Conservation (phyloP, 176 grass and related monocot genomes). For the Poa annua region DNA sequence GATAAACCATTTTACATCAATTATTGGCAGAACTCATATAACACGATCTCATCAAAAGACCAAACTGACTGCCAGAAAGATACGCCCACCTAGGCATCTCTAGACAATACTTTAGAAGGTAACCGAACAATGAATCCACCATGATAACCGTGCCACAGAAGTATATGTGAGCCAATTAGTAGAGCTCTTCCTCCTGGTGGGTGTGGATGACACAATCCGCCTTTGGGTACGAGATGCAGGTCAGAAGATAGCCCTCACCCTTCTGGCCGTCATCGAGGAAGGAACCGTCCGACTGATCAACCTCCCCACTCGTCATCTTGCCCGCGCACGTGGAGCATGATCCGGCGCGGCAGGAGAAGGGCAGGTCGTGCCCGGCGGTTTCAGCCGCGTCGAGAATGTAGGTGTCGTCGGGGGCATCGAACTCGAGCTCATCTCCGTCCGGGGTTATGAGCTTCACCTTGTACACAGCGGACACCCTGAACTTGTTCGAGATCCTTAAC, state of each 20-base stretch:
- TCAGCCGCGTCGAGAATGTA: slow-evolving; percentile 73
- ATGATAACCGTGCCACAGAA: not conserved
- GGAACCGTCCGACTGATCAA: slow-evolving; percentile 67
- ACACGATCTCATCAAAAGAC: not conserved
- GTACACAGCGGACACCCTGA: slow-evolving; percentile 48
- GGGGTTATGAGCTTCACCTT: slow-evolving; percentile 60
- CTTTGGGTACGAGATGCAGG: slow-evolving; percentile 67
- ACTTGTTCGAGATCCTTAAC: slow-evolving; percentile 26
- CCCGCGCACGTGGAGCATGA: slow-evolving; percentile 70
- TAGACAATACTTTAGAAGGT: not conserved
- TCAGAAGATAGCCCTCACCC: slow-evolving; percentile 56
- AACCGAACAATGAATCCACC: not conserved
- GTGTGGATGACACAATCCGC: slow-evolving; percentile 64
- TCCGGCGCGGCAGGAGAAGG: slow-evolving; percentile 57
- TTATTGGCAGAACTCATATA: slow-evolving; percentile 42
- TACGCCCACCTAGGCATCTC: slow-evolving; percentile 12
- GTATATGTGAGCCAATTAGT: slow-evolving; percentile 11
- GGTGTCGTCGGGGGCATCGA: slow-evolving; percentile 66
- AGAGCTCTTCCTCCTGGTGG: slow-evolving; percentile 66
- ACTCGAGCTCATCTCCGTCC: slow-evolving; percentile 51
- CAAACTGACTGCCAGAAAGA: slow-evolving; percentile 3
- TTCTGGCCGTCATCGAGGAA: slow-evolving; percentile 64
- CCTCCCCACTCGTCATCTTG: slow-evolving; percentile 44
- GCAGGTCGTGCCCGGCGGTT: slow-evolving; percentile 58
- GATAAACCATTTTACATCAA: slow-evolving; percentile 22